Conservation (phyloP, 225 moss, liverwort and hornwort species). For the Pseudisothecium myosuroides region DNA sequence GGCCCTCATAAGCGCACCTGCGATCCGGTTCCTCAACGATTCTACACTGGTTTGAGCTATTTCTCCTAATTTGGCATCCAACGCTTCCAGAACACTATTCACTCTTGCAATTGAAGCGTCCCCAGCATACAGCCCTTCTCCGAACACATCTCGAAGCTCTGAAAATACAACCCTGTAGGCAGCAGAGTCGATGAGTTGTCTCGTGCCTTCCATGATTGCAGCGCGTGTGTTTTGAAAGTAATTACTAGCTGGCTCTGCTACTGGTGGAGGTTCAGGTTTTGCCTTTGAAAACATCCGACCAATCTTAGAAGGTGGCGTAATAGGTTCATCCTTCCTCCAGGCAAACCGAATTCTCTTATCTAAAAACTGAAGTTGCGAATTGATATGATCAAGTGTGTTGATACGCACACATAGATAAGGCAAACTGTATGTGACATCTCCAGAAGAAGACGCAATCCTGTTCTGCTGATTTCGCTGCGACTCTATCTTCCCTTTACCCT, state of each 20-base stretch:
- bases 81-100: constrained; percentile 35
- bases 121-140: constrained; percentile 77
- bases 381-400: constrained; percentile 75
- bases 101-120: constrained; percentile 63
- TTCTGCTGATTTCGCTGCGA: constrained; percentile 18
- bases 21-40: constrained; percentile 55
- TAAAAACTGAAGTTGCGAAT: constrained; percentile 62
- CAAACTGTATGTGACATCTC: constrained; percentile 26
- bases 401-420: constrained; percentile 72
- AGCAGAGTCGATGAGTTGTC: constrained; percentile 55
- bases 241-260: constrained; percentile 12
- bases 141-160: constrained; percentile 56
- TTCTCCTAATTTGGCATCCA: constrained; percentile 58
- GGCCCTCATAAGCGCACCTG: constrained; percentile 80
- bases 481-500: constrained; percentile 56
- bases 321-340: constrained; percentile 59
- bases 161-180: constrained; percentile 68
- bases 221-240: constrained; percentile 26
- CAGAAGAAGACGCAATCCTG: constrained; percentile 3
- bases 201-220: constrained; percentile 33
- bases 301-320: constrained; percentile 19
- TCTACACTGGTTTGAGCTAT: constrained; percentile 59
- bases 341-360: constrained; percentile 70
- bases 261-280: constrained; percentile 11
- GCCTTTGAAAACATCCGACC: constrained; percentile 20